phyloP scores from a whole-genome alignment of 805 yeast genomes.

The Barnettozyma sucrosica region DNA sequence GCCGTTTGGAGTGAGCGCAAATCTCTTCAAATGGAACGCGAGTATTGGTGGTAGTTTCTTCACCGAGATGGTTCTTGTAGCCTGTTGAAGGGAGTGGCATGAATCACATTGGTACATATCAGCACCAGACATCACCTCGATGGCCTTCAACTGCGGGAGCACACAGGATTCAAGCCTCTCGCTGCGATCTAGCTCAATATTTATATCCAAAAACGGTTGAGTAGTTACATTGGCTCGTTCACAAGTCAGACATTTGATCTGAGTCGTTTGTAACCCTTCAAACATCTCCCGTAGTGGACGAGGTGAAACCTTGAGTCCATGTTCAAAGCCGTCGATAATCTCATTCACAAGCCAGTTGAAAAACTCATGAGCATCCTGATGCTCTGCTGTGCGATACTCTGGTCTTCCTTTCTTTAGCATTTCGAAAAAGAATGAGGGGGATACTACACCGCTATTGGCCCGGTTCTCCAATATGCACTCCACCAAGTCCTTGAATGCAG shows the following conservation, averaged over 20 bases:
- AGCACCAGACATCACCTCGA: slow-evolving; percentile 77
- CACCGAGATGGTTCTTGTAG: slow-evolving; percentile 81
- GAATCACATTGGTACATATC: slow-evolving; percentile 92
- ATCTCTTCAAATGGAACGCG: slow-evolving; percentile 83
- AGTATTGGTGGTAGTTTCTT: slow-evolving; percentile 71
- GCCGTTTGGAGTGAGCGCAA: slow-evolving; percentile 81
- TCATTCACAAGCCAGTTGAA: slow-evolving; percentile 82
- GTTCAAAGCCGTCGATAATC: slow-evolving; percentile 40
- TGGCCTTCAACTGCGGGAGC: slow-evolving; percentile 66
- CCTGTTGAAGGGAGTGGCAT: slow-evolving; percentile 89
- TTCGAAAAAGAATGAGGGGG: slow-evolving; percentile 70
- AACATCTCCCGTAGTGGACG: slow-evolving; percentile 36
- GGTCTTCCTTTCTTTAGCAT: slow-evolving; percentile 77
- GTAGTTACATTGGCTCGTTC: slow-evolving; percentile 67
- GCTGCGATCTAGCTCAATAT: slow-evolving; percentile 75
- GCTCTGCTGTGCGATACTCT: slow-evolving; percentile 86
- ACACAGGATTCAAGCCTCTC: slow-evolving; percentile 73
- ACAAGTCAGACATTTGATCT: slow-evolving; percentile 85
- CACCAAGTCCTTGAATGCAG: slow-evolving; percentile 77
- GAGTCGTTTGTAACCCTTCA: slow-evolving; percentile 80
- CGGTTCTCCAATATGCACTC: slow-evolving; percentile 74
- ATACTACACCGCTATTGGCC: slow-evolving; percentile 72
- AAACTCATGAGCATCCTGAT: slow-evolving; percentile 98
- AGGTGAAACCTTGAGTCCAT: slow-evolving; percentile 6
- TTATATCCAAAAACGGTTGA: slow-evolving; percentile 81